A percentile compares a stretch with the other conserved stretches of the same genome.
phyloP scores from a whole-genome alignment of 2,329 filamentous ascomycete genomes.

The Botrytis medusae region DNA sequence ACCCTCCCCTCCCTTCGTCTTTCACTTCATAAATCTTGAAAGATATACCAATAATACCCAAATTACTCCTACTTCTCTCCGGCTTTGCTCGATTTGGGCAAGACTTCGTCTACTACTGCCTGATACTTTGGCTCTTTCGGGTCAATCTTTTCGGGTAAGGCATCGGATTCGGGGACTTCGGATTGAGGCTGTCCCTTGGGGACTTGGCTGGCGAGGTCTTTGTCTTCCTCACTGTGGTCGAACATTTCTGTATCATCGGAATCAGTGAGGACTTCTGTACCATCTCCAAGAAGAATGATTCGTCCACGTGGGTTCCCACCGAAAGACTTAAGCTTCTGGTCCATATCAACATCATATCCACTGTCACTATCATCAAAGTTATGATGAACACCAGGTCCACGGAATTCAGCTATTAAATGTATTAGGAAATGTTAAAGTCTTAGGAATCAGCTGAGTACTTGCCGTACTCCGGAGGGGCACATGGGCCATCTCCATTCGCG shows the following conservation, averaged over 20 bases:
- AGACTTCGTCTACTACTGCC: conserved; percentile 26
- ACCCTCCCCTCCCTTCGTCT: conserved; percentile 19
- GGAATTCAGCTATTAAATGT: conserved; percentile 69
- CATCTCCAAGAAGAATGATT: conserved; percentile 93
- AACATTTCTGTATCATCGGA: conserved; percentile 92
- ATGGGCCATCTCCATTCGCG: conserved; percentile 94
- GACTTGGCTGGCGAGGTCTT: conserved; percentile 82
- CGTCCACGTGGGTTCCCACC: conserved; percentile 73
- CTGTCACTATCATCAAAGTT: conserved; percentile 79
- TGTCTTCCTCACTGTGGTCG: conserved; percentile 81
- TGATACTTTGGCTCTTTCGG: conserved; percentile 32
- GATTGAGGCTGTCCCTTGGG: conserved; percentile 54
- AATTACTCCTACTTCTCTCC: conserved; percentile 16
- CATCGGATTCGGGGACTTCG: conserved; percentile 20
- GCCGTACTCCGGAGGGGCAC: conserved; percentile 99
- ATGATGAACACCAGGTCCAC: conserved; percentile 77
- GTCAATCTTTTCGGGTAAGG: conserved; percentile 26
- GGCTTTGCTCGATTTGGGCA: conserved; percentile 15
- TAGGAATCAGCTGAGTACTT: conserved; percentile 43
- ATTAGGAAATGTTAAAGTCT: conserved; percentile 32
- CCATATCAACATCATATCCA: conserved; percentile 73
- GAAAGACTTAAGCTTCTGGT: conserved; percentile 62
- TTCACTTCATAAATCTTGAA: conserved; percentile 8
- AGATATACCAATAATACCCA: conserved; percentile 2
- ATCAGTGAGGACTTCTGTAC: conserved; percentile 87